These are phyloP conservation scores for Ilex asprella DNA, from an alignment of 257 asterid species.

Conservation along the genomic window DNA sequence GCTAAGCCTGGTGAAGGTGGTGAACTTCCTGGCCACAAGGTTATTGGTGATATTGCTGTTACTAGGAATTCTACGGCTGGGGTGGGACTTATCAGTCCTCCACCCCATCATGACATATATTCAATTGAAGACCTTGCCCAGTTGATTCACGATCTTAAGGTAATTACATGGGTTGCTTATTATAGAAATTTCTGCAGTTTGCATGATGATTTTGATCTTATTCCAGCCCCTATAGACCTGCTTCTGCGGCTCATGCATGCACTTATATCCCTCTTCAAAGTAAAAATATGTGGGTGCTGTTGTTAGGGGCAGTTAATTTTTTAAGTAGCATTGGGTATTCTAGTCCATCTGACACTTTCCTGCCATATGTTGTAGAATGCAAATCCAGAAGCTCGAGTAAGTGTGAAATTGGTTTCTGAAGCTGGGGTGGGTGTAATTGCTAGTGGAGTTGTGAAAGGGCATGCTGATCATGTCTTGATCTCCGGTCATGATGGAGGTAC, in stretches of 20 bases:
- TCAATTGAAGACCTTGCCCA: slow-evolving; percentile 99
- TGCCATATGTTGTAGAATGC: slow-evolving; percentile 53
- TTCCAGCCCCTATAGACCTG: background rate
- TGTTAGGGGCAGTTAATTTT: too few relatives aligned
- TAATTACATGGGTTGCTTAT: slow-evolving; percentile 13
- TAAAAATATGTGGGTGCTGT: too few relatives aligned
- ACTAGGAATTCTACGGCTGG: slow-evolving; percentile 99
- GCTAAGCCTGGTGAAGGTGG: slow-evolving; percentile 99
- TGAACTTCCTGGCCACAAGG: slow-evolving; percentile 99
- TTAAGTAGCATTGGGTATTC: too few relatives aligned
- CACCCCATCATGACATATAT: slow-evolving; percentile 98
- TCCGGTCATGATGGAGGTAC: slow-evolving; percentile 99
- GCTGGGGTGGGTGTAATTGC: slow-evolving; percentile 99
- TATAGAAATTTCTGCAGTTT: background rate
- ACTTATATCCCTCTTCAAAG: too few relatives aligned
- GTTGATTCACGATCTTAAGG: slow-evolving; percentile 96
- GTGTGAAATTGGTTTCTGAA: slow-evolving; percentile 98
- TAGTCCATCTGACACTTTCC: background rate
- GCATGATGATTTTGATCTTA: background rate
- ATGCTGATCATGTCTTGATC: slow-evolving; percentile 92
- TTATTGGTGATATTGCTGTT: slow-evolving; percentile 93
- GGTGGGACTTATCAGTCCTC: slow-evolving; percentile 97
- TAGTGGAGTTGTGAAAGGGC: slow-evolving; percentile 97
- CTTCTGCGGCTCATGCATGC: too few relatives aligned
- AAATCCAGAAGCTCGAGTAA: slow-evolving; percentile 91